Evolutionary conservation across 2,329 filamentous ascomycete species (phyloP).

Genomic region (Cephalotrichum gorgonifer): DNA sequence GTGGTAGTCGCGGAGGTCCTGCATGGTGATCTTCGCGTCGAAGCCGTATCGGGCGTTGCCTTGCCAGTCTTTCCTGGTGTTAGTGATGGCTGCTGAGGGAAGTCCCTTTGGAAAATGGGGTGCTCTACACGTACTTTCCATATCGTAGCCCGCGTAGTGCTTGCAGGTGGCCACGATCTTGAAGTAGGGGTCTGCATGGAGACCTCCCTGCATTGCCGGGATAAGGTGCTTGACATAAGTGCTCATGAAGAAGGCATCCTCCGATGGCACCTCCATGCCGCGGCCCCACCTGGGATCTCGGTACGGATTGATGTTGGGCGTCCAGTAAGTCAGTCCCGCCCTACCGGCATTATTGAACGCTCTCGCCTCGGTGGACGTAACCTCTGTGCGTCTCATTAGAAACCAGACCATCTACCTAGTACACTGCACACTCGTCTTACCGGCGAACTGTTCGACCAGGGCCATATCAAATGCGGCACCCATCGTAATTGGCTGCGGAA

Average conservation of each 20-base stretch:
- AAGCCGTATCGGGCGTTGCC: constrained; percentile 36
- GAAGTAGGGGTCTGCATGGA: constrained; percentile 9
- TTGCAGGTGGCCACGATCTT: constrained; percentile 47
- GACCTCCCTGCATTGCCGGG: constrained; percentile 35
- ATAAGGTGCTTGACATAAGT: constrained; percentile 42
- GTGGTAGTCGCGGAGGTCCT: constrained; percentile 60
- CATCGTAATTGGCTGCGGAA: constrained; percentile 53
- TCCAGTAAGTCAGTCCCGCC: constrained; percentile 49
- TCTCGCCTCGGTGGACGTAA: constrained; percentile 49
- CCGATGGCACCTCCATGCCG: constrained; percentile 49
- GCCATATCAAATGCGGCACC: constrained; percentile 55
- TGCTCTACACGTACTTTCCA: constrained; percentile 25
- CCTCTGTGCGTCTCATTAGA: constrained; percentile 30
- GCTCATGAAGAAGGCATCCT: constrained; percentile 39
- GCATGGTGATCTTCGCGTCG: constrained; percentile 43
- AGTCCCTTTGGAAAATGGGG: background rate
- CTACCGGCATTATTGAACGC: constrained; percentile 53
- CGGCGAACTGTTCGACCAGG: constrained; percentile 28
- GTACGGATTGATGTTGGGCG: constrained; percentile 59
- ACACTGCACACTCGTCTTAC: background rate
- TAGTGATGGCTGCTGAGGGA: background rate
- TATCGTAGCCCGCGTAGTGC: constrained; percentile 48
- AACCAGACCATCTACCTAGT: no score
- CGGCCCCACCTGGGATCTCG: constrained; percentile 53
- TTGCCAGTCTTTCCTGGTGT: constrained; percentile 17